Conservation (phyloP, 2,329 filamentous ascomycete genomes). For the Paracamarosporium sp. region DNA sequence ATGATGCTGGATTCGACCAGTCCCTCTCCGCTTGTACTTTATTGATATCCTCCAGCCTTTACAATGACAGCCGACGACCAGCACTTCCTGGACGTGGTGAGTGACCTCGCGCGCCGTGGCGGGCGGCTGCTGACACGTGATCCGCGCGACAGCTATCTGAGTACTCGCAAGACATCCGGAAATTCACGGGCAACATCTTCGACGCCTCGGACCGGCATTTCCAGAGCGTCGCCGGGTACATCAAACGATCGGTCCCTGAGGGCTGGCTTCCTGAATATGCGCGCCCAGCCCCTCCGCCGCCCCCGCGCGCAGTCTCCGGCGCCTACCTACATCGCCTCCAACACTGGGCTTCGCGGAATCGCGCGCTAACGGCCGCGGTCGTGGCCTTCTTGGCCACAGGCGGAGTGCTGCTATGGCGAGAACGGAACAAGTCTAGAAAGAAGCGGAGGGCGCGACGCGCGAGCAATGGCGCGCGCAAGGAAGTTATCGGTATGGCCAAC, state of each 20-base stretch:
- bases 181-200: conserved; percentile 75
- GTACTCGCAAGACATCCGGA: conserved; percentile 70
- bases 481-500: conserved; percentile 67
- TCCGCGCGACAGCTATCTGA: conserved; percentile 57
- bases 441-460: conserved; percentile 80
- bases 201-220: conserved; percentile 83
- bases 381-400: conserved; percentile 74
- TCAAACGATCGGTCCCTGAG: conserved; percentile 72
- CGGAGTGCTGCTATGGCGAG: conserved; percentile 63
- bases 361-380: conserved; percentile 74
- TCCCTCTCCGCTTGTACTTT: neutral
- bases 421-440: conserved; percentile 64
- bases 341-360: conserved; percentile 67
- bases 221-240: conserved; percentile 72
- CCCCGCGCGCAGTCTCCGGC: conserved; percentile 50
- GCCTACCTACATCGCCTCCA: conserved; percentile 65
- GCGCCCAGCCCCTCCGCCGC: conserved; percentile 61
- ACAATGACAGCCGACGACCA: conserved; percentile 80
- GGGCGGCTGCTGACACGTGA: conserved; percentile 19
- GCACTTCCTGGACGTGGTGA: conserved; percentile 78
- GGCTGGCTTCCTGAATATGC: conserved; percentile 76
- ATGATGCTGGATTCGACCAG: neutral
- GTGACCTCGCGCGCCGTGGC: conserved; percentile 36
- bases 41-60: neutral
- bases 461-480: conserved; percentile 81